Conservation (phyloP, 2,329 filamentous ascomycete species). For the Parascedosporium putredinis region DNA sequence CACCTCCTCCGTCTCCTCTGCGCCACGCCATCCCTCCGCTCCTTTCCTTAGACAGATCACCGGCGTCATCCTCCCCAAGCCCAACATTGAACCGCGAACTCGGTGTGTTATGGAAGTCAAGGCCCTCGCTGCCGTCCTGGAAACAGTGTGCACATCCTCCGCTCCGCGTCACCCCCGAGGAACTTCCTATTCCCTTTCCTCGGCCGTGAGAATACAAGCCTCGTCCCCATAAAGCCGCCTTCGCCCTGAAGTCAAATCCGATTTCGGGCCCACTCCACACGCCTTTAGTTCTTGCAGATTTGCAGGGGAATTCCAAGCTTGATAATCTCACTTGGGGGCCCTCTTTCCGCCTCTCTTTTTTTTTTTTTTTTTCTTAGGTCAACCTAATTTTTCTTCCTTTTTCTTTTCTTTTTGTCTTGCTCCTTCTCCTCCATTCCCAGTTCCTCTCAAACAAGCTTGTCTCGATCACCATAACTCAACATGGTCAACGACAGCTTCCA, state of each 20-base stretch:
- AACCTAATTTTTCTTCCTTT: neutral
- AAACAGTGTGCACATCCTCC: neutral
- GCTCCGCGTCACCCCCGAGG: neutral
- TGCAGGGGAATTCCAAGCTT: neutral
- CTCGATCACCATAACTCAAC: constrained; percentile 8
- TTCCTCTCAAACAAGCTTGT: no score
- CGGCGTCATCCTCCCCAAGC: no score
- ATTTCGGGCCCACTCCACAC: neutral
- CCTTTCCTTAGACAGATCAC: constrained; percentile 6
- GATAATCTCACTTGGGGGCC: neutral
- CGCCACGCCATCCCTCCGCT: no score
- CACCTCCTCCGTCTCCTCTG: no score
- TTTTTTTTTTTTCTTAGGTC: neutral
- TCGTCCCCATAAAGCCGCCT: neutral
- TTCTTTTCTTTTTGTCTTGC: neutral
- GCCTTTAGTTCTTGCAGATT: neutral
- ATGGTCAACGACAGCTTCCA: constrained; percentile 30
- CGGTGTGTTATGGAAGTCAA: constrained; percentile 1
- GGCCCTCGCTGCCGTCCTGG: neutral
- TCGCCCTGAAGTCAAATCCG: neutral
- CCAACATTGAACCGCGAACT: no score
- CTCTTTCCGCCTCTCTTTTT: neutral
- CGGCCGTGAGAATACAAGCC: neutral
- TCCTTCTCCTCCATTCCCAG: neutral
- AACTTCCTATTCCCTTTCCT: neutral